phyloP scores from a whole-genome alignment of 2,329 filamentous ascomycete species.

The Aspergillus fructus region DNA sequence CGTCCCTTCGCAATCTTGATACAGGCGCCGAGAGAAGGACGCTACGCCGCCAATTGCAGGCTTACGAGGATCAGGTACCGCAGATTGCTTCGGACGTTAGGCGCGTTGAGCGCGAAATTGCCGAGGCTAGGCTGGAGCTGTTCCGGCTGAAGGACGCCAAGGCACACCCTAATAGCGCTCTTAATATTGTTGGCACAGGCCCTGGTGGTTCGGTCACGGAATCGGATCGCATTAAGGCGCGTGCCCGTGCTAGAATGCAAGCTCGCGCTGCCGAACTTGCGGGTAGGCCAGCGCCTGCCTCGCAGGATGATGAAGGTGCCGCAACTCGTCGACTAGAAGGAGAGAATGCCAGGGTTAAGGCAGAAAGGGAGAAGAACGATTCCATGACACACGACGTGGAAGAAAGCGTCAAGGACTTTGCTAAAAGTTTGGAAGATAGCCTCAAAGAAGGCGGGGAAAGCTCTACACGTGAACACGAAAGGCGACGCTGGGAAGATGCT shows the following conservation, averaged over 20 bases:
- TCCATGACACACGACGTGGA: slow-evolving; percentile 96
- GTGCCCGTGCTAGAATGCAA: slow-evolving; percentile 98
- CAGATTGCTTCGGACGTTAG: slow-evolving; percentile 90
- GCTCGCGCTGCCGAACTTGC: slow-evolving; percentile 90
- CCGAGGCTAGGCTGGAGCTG: slow-evolving; percentile 85
- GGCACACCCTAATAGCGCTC: slow-evolving; percentile 76
- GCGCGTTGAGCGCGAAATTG: slow-evolving; percentile 85
- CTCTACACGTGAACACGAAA: slow-evolving; percentile 81
- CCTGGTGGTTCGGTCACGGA: slow-evolving; percentile 89
- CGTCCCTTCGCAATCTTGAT: slow-evolving; percentile 67
- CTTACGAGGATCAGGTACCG: slow-evolving; percentile 83
- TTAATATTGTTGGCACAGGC: slow-evolving; percentile 84
- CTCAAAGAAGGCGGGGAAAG: slow-evolving; percentile 78
- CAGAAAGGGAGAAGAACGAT: slow-evolving; percentile 91
- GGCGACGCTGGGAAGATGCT: slow-evolving; percentile 90
- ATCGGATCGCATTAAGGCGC: slow-evolving; percentile 88
- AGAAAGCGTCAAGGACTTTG: slow-evolving; percentile 88
- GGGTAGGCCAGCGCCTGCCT: slow-evolving; percentile 72
- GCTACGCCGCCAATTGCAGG: slow-evolving; percentile 85
- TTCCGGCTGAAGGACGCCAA: slow-evolving; percentile 94
- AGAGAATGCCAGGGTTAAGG: slow-evolving; percentile 75
- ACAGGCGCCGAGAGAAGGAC: slow-evolving; percentile 84
- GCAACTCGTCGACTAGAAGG: slow-evolving; percentile 85
- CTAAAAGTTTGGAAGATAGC: slow-evolving; percentile 77
- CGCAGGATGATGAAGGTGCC: slow-evolving; percentile 68